These are phyloP conservation scores for Panicum hallii DNA, from an alignment of 202 grass and related monocot species.

Conservation along the genomic window DNA sequence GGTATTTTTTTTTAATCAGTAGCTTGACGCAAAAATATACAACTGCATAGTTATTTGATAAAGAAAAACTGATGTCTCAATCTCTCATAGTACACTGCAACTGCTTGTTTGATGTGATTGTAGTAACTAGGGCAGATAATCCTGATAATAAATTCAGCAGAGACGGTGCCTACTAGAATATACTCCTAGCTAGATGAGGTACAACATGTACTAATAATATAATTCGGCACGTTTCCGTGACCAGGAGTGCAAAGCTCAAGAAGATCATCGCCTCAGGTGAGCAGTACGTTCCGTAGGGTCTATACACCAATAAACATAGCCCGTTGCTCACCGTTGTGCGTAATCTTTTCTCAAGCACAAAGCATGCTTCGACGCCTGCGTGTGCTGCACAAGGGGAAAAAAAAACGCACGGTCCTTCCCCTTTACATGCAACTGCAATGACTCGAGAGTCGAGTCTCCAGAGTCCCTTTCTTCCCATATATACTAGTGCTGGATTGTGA, in stretches of 20 bases:
- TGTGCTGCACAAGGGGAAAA: background rate
- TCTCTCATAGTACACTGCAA: too few species aligned
- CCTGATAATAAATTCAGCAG: too few species aligned
- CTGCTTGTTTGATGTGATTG: too few species aligned
- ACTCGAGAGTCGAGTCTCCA: background rate
- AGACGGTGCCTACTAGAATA: too few species aligned
- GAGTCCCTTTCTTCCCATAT: constrained; percentile 26
- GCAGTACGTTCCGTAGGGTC: background rate
- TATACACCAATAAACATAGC: background rate
- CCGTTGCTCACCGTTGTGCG: background rate
- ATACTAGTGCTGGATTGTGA: constrained; percentile 1
- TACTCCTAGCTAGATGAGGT: too few species aligned
- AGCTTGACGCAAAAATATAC: too few species aligned
- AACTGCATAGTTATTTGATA: too few species aligned
- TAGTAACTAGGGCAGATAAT: too few species aligned
- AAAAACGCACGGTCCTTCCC: constrained; percentile 2
- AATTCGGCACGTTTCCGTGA: background rate
- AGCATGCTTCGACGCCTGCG: constrained; percentile 13
- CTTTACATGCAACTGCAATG: constrained; percentile 11
- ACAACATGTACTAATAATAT: too few species aligned
- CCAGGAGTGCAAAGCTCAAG: background rate
- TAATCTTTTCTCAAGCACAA: constrained; percentile 40
- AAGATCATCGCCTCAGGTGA: background rate
- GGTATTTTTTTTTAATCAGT: too few species aligned
- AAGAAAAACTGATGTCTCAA: too few species aligned